phyloP scores from a whole-genome alignment of 2,329 filamentous ascomycete genomes.

The Fusarium pseudograminearum region DNA sequence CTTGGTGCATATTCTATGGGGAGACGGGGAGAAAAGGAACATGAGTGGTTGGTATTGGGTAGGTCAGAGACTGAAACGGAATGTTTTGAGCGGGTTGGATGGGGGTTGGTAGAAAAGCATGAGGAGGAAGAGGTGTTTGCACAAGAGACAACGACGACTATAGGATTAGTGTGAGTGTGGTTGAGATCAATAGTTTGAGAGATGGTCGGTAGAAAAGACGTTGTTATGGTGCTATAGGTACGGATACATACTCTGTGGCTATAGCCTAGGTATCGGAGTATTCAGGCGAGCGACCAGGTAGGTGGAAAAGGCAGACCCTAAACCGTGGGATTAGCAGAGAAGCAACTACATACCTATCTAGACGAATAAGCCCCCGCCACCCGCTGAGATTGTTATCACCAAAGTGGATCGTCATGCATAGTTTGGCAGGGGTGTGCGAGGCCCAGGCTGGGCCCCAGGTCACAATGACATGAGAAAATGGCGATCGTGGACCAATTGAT shows the following conservation, averaged over 20 bases:
- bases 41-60: slow-evolving; percentile 34
- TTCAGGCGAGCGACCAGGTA: neutral
- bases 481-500: slow-evolving; percentile 4
- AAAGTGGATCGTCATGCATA: slow-evolving; percentile 1
- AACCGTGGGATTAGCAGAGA: neutral
- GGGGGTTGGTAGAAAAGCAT: slow-evolving; percentile 6
- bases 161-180: slow-evolving; percentile 27
- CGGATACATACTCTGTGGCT: neutral
- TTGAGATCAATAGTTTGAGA: neutral
- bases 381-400: slow-evolving; percentile 8
- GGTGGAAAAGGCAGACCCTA: neutral
- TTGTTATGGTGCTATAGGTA: neutral
- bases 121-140: slow-evolving; percentile 1
- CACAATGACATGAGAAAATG: slow-evolving; percentile 3
- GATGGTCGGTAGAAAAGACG: neutral
- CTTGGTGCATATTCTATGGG: slow-evolving; percentile 24
- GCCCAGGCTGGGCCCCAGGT: neutral
- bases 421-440: neutral
- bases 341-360: neutral
- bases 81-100: slow-evolving; percentile 31
- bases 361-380: neutral
- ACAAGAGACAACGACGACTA: slow-evolving; percentile 4
- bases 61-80: slow-evolving; percentile 13
- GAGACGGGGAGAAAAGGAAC: neutral
- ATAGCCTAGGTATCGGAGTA: neutral